Evolutionary conservation across 768 basidiomycete species (phyloP), one percentile per base, ranked within the genome.

Genomic region (Cystobasidiopsis lactophilus): DNA sequence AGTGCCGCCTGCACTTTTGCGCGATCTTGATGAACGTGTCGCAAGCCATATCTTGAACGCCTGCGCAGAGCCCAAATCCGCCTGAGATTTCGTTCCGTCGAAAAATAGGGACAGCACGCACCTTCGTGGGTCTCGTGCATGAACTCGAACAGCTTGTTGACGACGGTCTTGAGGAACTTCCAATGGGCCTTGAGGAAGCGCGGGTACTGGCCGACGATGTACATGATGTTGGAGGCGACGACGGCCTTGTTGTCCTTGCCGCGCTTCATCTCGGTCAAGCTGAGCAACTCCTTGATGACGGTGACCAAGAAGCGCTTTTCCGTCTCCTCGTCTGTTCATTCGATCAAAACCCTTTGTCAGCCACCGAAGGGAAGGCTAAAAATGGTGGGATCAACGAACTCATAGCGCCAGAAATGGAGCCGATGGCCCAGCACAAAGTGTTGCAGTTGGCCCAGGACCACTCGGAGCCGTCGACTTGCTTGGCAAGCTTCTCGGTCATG

Each of bases 1-100:
- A 98, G 67, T 98, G 93, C 51, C 91, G 75, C 38, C 41, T 52
- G 37, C 55, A 96, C 67, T 96, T 98, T 66, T 98, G 93, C 23
- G 93, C 86, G 61, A 98, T 98, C 70, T 96, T 98, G 72, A 98
- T 96, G 69, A 98, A 98, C 0, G 93, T 98, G 66, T 98, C 93
- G 69, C 93, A 98, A 43, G 93, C 93, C 93, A 98, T 98, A 70
- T 98, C 93, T 67, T 98, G 93, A 11, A 98, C 93, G 71, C 89
- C 85, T 84, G 59, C 39, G 58, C 24, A 26, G 7, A 9, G 19
- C 3, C 30, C 21, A 35, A n/a, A 38, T 39, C 31, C 23, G 35
- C 24, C 30, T 7, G 30, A 23, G 7, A 43, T 19, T 27, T 13
- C 18, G 24, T n/a, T n/a, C n/a, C n/a, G n/a, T n/a, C n/a, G n/a